These are phyloP conservation scores for Hysterium pulicare DNA, from an alignment of 2,329 filamentous ascomycete species.

Conservation along the genomic window DNA sequence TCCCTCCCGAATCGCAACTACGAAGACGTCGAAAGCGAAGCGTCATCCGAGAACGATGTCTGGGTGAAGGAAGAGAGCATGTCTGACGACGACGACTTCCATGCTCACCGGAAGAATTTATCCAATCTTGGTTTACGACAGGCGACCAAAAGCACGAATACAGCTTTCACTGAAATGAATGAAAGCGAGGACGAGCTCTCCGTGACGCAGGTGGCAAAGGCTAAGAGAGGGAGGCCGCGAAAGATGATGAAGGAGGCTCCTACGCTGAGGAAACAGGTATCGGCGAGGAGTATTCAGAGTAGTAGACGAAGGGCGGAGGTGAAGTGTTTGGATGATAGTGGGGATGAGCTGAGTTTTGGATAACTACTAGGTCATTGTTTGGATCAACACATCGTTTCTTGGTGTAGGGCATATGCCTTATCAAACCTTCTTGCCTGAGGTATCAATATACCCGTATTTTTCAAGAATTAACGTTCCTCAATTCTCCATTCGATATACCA, in stretches of 20 bases:
- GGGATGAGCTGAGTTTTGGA: conserved; percentile 31
- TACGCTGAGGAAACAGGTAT: neutral
- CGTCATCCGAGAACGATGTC: neutral
- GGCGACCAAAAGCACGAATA: neutral
- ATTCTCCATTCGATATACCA: too few relatives aligned
- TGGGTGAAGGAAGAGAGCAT: too few relatives aligned
- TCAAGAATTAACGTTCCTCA: neutral
- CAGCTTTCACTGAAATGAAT: neutral
- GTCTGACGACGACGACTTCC: too few relatives aligned
- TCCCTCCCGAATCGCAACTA: too few relatives aligned
- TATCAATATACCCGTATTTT: neutral
- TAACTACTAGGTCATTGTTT: neutral
- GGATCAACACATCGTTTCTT: too few relatives aligned
- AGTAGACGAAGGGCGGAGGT: conserved; percentile 11
- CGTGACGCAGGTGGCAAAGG: neutral
- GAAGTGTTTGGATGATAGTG: conserved; percentile 20
- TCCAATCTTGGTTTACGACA: too few relatives aligned
- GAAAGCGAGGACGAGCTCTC: conserved; percentile 4
- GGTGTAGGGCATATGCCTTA: too few relatives aligned
- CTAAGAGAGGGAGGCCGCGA: neutral
- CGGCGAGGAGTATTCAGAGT: conserved; percentile 1
- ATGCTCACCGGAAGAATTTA: too few relatives aligned
- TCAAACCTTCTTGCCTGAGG: too few relatives aligned
- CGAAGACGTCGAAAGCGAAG: neutral
- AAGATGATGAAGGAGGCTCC: neutral